Percentiles rank a stretch among this genome's conserved stretches.
Evolutionary conservation across 2,329 filamentous ascomycete genomes (phyloP).

Genomic region (Pseudogymnoascus sp.): DNA sequence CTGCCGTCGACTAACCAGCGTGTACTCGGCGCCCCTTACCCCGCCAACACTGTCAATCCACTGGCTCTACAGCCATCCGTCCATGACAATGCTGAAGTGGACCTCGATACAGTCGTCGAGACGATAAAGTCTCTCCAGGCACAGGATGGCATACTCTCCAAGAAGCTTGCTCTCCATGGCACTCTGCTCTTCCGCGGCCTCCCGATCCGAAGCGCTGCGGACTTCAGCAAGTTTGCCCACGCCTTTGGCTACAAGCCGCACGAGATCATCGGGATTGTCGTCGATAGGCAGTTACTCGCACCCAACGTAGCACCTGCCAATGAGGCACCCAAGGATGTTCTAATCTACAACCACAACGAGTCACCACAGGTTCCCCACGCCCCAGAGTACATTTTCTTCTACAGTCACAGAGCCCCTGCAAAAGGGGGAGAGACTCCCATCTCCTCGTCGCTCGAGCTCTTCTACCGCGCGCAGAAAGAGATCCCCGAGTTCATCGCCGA

Average conservation of each 20-base stretch:
- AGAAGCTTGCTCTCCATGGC: conserved; percentile 37
- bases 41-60: conserved; percentile 31
- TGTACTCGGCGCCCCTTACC: conserved; percentile 34
- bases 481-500: conserved; percentile 40
- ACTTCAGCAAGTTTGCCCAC: conserved; percentile 42
- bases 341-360: conserved; percentile 45
- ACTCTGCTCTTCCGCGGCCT: conserved; percentile 40
- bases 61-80: conserved; percentile 33
- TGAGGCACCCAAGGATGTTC: conserved; percentile 39
- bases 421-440: conserved; percentile 38
- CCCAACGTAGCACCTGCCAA: conserved; percentile 41
- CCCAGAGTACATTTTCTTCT: conserved; percentile 45
- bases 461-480: conserved; percentile 36
- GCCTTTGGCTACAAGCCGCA: conserved; percentile 41
- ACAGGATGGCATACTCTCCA: conserved; percentile 31
- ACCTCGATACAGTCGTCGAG: conserved; percentile 30
- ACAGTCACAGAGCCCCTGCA: conserved; percentile 32
- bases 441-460: conserved; percentile 41
- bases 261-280: conserved; percentile 44
- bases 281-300: conserved; percentile 37
- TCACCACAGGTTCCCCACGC: conserved; percentile 43
- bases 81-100: conserved; percentile 17
- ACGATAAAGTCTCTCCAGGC: conserved; percentile 33
- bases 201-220: conserved; percentile 37
- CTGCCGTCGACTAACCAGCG: conserved; percentile 37